Base-by-base conservation (phyloP, 2,329 filamentous ascomycete genomes). In the Apiospora saccharicola region DNA sequence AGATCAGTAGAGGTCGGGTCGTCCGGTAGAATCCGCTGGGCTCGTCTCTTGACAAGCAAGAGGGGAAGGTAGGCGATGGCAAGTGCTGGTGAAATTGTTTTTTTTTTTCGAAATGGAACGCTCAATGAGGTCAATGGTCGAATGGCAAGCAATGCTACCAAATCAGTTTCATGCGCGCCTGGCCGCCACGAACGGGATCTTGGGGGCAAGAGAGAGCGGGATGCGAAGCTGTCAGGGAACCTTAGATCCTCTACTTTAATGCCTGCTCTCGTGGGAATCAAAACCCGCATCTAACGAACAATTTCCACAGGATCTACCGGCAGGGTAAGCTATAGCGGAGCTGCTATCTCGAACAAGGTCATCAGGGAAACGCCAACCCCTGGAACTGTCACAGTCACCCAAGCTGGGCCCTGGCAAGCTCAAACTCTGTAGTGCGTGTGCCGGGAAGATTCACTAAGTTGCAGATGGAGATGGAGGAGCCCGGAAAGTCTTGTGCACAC, bases 241-340 rank as follows among this genome's bases (percentile, higher is more conserved):
- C 19, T 41, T 8, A 37, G 57, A 41, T 64, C 57, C 22, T 64
- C 24, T 64, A 64, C 34, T 64, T 41, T 34, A 64, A 64, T 64
- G 57, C 34, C 57, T 64, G 34, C 57, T 64, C 34, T 64, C 34
- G 34, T 41, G 57, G 57, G 34, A 64, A n/a, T 26, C 57, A 41
- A 10, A 64, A 41, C 57, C 57, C 57, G 57, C 57, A 64, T 14
- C 57, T 41, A 37, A 24, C 34, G 57, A 64, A 64, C 57, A 64
- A 64, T 64, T 64, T 64, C 57, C 57, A 64, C 57, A 64, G 57
- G 57, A 64, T 64, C 57, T 64, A 64, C 57, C 57, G 57, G 34
- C 57, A 64, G 57, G 57, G 57, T 64, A 64, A 34, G 57, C 30
- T 61, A 61, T 64, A 64, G 30, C 57, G 57, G 57, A 37, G 57